Percentiles rank a stretch among this genome's conserved stretches.
Evolutionary conservation across 768 basidiomycete species (phyloP).

Genomic region (Imleria badia): DNA sequence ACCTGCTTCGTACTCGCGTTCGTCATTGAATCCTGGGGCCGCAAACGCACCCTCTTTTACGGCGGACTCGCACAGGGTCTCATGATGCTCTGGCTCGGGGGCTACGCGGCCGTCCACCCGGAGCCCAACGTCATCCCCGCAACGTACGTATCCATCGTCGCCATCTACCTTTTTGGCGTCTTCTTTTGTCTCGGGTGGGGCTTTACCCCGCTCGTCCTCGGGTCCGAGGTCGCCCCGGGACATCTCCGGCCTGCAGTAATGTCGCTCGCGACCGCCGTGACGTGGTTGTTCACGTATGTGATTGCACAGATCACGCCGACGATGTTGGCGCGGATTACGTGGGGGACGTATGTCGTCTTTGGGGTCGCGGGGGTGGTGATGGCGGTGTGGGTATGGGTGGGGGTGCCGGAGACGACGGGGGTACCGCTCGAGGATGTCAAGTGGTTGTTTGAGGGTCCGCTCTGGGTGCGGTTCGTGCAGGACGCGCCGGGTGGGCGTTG

Average conservation of each 20-base stretch:
- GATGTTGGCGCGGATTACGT: conserved; percentile 30
- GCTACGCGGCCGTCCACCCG: conserved; percentile 33
- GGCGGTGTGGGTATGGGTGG: conserved; percentile 35
- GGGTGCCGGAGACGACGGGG: conserved; percentile 42
- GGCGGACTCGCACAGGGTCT: conserved; percentile 36
- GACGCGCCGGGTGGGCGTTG: conserved; percentile 35
- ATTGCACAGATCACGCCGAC: conserved; percentile 39
- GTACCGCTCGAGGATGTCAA: conserved; percentile 39
- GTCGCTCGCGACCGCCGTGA: conserved; percentile 30
- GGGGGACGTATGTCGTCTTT: conserved; percentile 35
- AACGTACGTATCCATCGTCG: conserved; percentile 35
- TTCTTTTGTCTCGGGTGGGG: conserved; percentile 38
- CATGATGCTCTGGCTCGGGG: conserved; percentile 39
- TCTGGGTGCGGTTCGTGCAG: conserved; percentile 28
- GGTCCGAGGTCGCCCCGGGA: conserved; percentile 37
- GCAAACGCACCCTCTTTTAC: conserved; percentile 37
- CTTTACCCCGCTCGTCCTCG: conserved; percentile 35
- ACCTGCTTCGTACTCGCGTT: conserved; percentile 35
- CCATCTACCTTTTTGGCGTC: conserved; percentile 38
- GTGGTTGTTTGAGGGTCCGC: conserved; percentile 33
- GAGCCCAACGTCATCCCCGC: conserved; percentile 23
- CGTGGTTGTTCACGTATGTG: conserved; percentile 39
- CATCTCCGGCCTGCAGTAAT: conserved; percentile 35
- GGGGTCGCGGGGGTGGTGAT: conserved; percentile 31
- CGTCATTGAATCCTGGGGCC: conserved; percentile 40